Evolutionary conservation across 352 stramenopile species (phyloP).

Genomic region (Phytophthora pseudosyringae): DNA sequence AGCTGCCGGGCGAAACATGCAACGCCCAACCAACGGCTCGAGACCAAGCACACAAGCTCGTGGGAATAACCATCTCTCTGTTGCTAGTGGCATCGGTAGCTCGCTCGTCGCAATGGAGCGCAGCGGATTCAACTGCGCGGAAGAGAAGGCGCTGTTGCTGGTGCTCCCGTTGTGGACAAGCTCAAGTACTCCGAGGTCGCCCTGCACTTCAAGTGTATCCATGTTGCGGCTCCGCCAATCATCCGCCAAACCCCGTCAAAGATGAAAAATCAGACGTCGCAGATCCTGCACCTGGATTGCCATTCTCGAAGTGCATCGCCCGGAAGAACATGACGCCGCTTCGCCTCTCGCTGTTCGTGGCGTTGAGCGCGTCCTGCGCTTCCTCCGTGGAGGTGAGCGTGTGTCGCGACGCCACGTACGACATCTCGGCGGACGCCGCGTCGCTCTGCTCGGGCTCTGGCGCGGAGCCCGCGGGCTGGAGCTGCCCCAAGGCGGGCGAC

Average conservation of each 20-base stretch:
- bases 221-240: slow-evolving; percentile 18
- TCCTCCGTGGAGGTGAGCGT: slow-evolving; percentile 43
- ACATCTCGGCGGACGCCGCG: slow-evolving; percentile 25
- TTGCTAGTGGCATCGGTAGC: too few species aligned
- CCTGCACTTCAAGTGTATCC: slow-evolving; percentile 16
- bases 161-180: not conserved
- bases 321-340: slow-evolving; percentile 19
- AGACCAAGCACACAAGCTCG: too few species aligned
- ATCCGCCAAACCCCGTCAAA: slow-evolving; percentile 18
- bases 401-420: slow-evolving; percentile 53
- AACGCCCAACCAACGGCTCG: too few species aligned
- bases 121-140: too few species aligned
- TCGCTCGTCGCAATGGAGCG: too few species aligned
- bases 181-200: not conserved
- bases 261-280: slow-evolving; percentile 25
- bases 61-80: too few species aligned
- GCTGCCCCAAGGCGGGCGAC: slow-evolving; percentile 42
- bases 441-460: slow-evolving; percentile 43
- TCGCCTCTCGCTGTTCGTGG: slow-evolving; percentile 22
- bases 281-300: slow-evolving; percentile 16
- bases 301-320: slow-evolving; percentile 10
- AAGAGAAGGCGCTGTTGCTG: too few species aligned
- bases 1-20: too few species aligned
- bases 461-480: slow-evolving; percentile 28
- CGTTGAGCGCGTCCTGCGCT: not conserved